phyloP scores from a whole-genome alignment of 1,284 basidiomycete species.

The Pyrrhoderma lamaoense region DNA sequence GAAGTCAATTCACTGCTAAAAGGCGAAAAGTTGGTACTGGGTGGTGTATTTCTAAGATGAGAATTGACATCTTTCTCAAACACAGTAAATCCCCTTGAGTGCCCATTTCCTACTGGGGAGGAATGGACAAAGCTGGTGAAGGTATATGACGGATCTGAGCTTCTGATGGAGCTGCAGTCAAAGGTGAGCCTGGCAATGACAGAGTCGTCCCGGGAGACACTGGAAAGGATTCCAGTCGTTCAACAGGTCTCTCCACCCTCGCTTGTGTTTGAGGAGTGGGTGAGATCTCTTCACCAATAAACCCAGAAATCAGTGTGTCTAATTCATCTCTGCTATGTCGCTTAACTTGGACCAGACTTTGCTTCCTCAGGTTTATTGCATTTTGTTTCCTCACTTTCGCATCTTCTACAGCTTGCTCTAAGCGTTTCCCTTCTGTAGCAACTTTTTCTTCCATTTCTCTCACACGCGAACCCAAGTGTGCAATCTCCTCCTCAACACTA shows the following conservation, averaged over 20 bases:
- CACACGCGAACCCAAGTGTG: constrained; percentile 45
- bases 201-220: not conserved
- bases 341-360: constrained; percentile 15
- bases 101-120: constrained; percentile 6
- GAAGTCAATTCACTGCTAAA: constrained; percentile 24
- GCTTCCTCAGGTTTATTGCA: constrained; percentile 25
- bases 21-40: constrained; percentile 11
- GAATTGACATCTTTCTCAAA: constrained; percentile 8
- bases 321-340: too few relatives aligned
- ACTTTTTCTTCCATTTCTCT: constrained; percentile 55
- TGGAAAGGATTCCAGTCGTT: constrained; percentile 1
- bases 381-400: constrained; percentile 36
- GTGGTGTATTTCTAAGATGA: not conserved
- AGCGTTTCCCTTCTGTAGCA: constrained; percentile 43
- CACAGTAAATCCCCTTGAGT: constrained; percentile 1
- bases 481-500: constrained; percentile 61
- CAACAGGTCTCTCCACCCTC: not conserved
- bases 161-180: constrained; percentile 3
- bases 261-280: constrained; percentile 5
- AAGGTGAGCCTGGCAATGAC: constrained; percentile 8
- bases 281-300: constrained; percentile 21
- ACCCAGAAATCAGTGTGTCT: constrained; percentile 10
- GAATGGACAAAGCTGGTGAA: constrained; percentile 14
- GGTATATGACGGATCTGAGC: constrained; percentile 16
- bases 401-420: constrained; percentile 43